A percentile compares a stretch with the other conserved stretches of the same genome.
Evolutionary conservation across 495 filamentous ascomycete genomes (phyloP).

Genomic region (Hapsidospora chrysogenum): DNA sequence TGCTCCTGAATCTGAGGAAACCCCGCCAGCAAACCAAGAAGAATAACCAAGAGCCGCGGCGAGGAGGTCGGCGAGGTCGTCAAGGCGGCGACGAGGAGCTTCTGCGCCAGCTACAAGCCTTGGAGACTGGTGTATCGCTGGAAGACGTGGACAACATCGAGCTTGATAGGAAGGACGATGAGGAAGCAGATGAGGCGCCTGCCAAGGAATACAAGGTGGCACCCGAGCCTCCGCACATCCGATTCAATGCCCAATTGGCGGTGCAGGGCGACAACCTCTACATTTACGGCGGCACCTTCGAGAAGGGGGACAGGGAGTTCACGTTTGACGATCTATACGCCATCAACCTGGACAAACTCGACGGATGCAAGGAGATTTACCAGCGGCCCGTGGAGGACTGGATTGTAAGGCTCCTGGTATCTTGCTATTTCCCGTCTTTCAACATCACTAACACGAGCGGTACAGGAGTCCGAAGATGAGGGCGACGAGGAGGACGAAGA

Average conservation of each 20-base stretch:
- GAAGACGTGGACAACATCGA: constrained; percentile 41
- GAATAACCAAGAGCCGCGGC: constrained; percentile 22
- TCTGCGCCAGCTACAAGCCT: constrained; percentile 60
- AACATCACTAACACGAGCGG: constrained; percentile 11
- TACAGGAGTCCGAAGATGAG: constrained; percentile 46
- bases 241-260: constrained; percentile 79
- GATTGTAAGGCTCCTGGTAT: constrained; percentile 32
- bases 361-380: constrained; percentile 82
- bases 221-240: constrained; percentile 67
- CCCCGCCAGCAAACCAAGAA: constrained; percentile 45
- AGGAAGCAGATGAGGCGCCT: constrained; percentile 30
- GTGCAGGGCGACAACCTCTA: constrained; percentile 87
- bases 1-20: constrained; percentile 61
- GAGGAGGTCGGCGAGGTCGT: constrained; percentile 39
- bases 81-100: constrained; percentile 84
- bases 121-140: constrained; percentile 51
- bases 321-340: constrained; percentile 89
- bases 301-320: constrained; percentile 85
- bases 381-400: constrained; percentile 71
- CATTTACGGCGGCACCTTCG: constrained; percentile 86
- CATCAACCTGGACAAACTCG: constrained; percentile 78
- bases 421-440: neutral
- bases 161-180: constrained; percentile 25
- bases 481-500: constrained; percentile 57
- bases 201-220: constrained; percentile 36